Conservation (phyloP, 345 rosid species). For the Camelina hispida region DNA sequence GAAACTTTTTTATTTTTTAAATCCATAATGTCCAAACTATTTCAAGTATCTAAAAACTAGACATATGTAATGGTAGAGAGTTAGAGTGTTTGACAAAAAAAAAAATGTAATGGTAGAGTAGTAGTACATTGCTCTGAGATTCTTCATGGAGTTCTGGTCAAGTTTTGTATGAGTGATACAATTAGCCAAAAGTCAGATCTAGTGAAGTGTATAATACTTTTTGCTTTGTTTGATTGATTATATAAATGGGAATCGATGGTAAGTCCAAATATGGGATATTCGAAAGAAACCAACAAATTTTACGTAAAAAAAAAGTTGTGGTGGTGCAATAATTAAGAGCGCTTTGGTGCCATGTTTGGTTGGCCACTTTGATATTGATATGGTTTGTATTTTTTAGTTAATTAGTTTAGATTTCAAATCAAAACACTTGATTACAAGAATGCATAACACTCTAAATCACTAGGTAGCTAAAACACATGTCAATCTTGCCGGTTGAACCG, state of each 20-base stretch:
- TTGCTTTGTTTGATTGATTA: not conserved
- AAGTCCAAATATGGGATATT: not conserved
- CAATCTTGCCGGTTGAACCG: not conserved
- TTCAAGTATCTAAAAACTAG: not conserved
- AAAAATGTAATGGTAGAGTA: not conserved
- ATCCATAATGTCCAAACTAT: not conserved
- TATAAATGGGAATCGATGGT: not conserved
- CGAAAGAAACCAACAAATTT: not conserved
- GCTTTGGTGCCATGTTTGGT: not conserved
- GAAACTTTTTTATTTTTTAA: not conserved
- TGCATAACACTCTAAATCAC: not conserved
- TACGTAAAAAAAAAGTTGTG: not conserved
- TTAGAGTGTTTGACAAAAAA: not conserved
- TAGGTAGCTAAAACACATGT: not conserved
- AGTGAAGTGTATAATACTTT: not conserved
- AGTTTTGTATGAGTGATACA: not conserved
- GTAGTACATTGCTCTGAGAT: not conserved
- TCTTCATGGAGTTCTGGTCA: constrained; percentile 3
- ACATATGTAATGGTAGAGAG: not conserved
- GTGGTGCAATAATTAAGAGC: not conserved
- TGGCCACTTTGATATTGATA: not conserved
- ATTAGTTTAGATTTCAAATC: not conserved
- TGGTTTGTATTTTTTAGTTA: not conserved
- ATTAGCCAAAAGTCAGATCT: not conserved
- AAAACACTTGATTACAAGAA: constrained; percentile 10